Conservation (phyloP, 1,284 basidiomycete genomes). For the Ustilago cynodontis region DNA sequence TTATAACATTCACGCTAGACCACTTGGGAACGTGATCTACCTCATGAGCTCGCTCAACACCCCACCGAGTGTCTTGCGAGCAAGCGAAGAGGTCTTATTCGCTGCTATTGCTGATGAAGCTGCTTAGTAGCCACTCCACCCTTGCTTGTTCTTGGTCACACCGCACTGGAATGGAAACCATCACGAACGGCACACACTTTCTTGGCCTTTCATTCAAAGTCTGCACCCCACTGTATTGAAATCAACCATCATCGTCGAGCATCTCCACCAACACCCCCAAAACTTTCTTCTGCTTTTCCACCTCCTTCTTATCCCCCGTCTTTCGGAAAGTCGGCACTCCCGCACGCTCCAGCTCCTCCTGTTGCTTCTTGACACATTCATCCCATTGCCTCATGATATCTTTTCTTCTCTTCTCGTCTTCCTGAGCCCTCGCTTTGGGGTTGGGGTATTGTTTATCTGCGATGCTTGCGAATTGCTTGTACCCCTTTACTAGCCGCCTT, state of each 20-base stretch:
- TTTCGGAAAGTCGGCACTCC: constrained; percentile 23
- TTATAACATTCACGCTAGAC: constrained; percentile 86
- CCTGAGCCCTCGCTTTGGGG: constrained; percentile 12
- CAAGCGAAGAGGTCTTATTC: constrained; percentile 50
- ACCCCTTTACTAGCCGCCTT: constrained; percentile 25
- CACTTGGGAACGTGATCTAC: constrained; percentile 91
- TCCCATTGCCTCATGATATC: constrained; percentile 31
- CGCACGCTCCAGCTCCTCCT: constrained; percentile 15
- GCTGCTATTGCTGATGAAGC: constrained; percentile 20
- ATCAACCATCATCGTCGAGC: constrained; percentile 26
- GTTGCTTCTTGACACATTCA: constrained; percentile 21
- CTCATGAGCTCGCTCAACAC: constrained; percentile 94
- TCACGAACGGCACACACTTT: background rate
- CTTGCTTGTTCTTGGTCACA: background rate
- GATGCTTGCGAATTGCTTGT: constrained; percentile 16
- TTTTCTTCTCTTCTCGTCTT: constrained; percentile 20
- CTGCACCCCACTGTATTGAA: too few species aligned
- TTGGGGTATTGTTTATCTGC: constrained; percentile 35
- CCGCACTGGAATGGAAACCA: background rate
- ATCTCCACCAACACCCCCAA: constrained; percentile 32
- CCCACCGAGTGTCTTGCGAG: constrained; percentile 57
- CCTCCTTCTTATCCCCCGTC: constrained; percentile 11
- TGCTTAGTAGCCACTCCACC: background rate
- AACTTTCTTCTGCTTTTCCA: constrained; percentile 32
- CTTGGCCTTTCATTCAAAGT: too few species aligned